Conservation (phyloP, 2,329 filamentous ascomycete species). For the Fonsecaea multimorphosa region DNA sequence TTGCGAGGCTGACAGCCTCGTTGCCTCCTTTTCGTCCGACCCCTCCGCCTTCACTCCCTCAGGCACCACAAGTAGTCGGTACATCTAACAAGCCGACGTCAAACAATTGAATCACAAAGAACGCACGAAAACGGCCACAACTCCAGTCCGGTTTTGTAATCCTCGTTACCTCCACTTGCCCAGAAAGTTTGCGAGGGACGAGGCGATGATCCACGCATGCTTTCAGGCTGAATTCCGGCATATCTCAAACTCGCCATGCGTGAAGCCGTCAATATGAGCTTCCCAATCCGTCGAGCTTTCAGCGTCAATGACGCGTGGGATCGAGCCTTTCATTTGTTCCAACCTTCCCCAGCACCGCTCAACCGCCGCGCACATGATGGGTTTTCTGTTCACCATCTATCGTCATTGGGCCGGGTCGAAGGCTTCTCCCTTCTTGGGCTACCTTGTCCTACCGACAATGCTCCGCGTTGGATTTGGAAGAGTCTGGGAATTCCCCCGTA, state of each 20-base stretch:
- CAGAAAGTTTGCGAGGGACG: slow-evolving; percentile 9
- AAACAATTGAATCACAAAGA: background rate
- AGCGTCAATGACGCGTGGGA: background rate
- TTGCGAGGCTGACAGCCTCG: background rate
- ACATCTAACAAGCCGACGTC: background rate
- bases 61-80: too few relatives aligned
- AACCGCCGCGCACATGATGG: background rate
- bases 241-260: background rate
- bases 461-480: background rate
- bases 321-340: background rate
- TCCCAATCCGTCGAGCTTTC: background rate
- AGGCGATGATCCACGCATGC: background rate
- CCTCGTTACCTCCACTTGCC: background rate
- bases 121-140: background rate
- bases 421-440: background rate
- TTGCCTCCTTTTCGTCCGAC: background rate
- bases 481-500: background rate
- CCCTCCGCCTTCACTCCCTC: background rate
- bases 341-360: background rate
- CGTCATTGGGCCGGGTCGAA: background rate
- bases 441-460: background rate
- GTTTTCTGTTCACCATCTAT: background rate
- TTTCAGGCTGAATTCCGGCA: slow-evolving; percentile 14
- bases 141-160: background rate
- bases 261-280: slow-evolving; percentile 3